Conservation (phyloP, 2,329 filamentous ascomycete species). For the Fusarium guadeloupense region DNA sequence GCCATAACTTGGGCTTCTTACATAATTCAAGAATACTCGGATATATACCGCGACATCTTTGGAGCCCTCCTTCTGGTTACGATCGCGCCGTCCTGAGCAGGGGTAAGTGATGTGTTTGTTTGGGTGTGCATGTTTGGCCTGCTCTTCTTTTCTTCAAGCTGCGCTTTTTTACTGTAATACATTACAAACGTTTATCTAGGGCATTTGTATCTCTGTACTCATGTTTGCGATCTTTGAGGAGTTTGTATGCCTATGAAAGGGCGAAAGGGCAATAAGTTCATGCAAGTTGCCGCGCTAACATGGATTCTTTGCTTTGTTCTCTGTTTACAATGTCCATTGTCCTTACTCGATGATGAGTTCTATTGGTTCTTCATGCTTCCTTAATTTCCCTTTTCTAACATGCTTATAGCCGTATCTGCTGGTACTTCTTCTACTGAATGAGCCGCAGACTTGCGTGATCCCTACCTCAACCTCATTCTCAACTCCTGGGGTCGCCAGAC, state of each 20-base stretch:
- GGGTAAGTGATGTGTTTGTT: slow-evolving; percentile 29
- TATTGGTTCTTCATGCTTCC: not conserved
- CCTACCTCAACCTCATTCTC: slow-evolving; percentile 5
- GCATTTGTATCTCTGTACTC: not conserved
- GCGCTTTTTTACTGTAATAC: not conserved
- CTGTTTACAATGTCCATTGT: not conserved
- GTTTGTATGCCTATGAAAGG: slow-evolving; percentile 4
- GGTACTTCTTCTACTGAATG: not conserved
- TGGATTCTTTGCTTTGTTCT: not conserved
- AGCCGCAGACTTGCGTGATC: slow-evolving; percentile 2
- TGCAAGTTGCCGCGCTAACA: slow-evolving; percentile 9
- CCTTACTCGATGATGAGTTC: not conserved
- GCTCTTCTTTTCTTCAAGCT: not conserved
- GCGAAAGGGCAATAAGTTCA: not conserved
- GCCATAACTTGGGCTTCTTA: not conserved
- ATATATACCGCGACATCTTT: slow-evolving; percentile 1
- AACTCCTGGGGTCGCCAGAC: slow-evolving; percentile 32
- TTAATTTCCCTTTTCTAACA: slow-evolving; percentile 1
- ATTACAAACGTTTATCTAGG: not conserved
- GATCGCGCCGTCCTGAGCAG: slow-evolving; percentile 33
- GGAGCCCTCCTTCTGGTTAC: slow-evolving; percentile 1
- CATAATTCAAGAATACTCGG: not conserved
- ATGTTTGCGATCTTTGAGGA: not conserved
- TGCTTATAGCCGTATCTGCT: slow-evolving; percentile 1
- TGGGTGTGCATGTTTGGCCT: not conserved